Percentiles rank a stretch among this genome's conserved stretches.
Evolutionary conservation across 306 rosid genomes (phyloP).

Genomic region (Ormosia semicastrata): DNA sequence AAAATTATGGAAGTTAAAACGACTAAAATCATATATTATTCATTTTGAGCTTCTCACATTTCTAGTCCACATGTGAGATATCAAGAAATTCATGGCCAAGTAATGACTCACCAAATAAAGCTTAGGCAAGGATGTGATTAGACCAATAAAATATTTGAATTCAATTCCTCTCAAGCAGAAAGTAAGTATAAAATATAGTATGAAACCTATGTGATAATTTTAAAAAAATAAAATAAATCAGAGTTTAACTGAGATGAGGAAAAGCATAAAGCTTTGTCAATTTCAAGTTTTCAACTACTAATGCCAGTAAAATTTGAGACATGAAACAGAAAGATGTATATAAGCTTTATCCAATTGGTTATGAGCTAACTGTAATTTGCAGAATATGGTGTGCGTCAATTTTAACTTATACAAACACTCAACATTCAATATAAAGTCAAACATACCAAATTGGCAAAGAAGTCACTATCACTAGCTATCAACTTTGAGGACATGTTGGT

Average conservation of each 20-base stretch:
- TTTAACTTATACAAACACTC: background rate
- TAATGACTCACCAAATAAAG: too few species aligned
- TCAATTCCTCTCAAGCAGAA: background rate
- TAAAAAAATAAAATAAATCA: background rate
- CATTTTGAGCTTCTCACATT: too few species aligned
- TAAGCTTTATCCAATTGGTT: background rate
- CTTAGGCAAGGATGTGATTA: background rate
- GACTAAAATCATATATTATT: too few species aligned
- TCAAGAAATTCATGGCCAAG: too few species aligned
- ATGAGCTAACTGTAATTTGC: background rate
- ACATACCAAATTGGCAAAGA: constrained; percentile 89
- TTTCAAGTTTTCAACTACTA: background rate
- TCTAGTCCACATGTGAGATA: too few species aligned
- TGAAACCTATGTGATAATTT: background rate
- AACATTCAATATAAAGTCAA: background rate
- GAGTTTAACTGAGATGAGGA: background rate
- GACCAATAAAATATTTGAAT: constrained; percentile 5
- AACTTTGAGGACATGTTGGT: constrained; percentile 99
- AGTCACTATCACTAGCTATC: constrained; percentile 92
- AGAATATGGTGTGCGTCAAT: background rate
- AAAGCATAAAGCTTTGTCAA: background rate
- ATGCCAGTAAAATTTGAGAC: background rate
- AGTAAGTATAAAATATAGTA: background rate
- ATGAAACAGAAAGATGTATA: background rate
- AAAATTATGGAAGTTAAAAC: too few species aligned